phyloP scores from a whole-genome alignment of 495 filamentous ascomycete genomes.

The Neurospora discreta region DNA sequence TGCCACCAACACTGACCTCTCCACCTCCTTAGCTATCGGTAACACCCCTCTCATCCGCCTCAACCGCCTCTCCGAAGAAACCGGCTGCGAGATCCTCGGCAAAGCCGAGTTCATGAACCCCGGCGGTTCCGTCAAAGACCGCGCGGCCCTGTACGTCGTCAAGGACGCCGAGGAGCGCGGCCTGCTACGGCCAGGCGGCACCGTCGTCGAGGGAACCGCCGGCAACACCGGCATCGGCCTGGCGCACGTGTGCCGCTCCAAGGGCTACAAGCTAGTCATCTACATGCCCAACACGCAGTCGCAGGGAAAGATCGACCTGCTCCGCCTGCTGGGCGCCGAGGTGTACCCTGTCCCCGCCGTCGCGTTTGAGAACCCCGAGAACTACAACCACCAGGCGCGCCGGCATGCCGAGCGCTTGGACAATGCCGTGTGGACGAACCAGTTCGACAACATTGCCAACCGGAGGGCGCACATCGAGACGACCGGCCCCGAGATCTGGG shows the following conservation, averaged over 20 bases:
- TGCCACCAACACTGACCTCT: not conserved
- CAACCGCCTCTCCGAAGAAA: constrained; percentile 78
- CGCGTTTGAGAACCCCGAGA: constrained; percentile 88
- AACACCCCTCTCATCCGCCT: constrained; percentile 92
- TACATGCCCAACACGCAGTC: constrained; percentile 99
- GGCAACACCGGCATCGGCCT: constrained; percentile 98
- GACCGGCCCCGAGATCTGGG: constrained; percentile 94
- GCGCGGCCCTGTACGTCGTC: constrained; percentile 88
- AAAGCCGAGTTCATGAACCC: constrained; percentile 99
- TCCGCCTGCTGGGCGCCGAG: constrained; percentile 87
- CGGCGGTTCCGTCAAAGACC: constrained; percentile 92
- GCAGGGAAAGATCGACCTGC: constrained; percentile 91
- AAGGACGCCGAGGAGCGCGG: constrained; percentile 87
- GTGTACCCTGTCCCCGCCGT: constrained; percentile 97
- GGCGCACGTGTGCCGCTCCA: constrained; percentile 88
- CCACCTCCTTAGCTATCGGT: constrained; percentile 60
- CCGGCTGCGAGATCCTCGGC: constrained; percentile 87
- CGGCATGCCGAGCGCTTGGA: constrained; percentile 74
- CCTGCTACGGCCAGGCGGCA: constrained; percentile 71
- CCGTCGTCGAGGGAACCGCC: constrained; percentile 91
- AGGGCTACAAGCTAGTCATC: constrained; percentile 90
- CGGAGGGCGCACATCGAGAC: constrained; percentile 91
- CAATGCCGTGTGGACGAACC: constrained; percentile 97
- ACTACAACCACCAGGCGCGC: constrained; percentile 94
- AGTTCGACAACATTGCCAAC: constrained; percentile 96